These are phyloP conservation scores for Rhododendron williamsianum DNA, from an alignment of 148 eudicot species.

Conservation along the genomic window DNA sequence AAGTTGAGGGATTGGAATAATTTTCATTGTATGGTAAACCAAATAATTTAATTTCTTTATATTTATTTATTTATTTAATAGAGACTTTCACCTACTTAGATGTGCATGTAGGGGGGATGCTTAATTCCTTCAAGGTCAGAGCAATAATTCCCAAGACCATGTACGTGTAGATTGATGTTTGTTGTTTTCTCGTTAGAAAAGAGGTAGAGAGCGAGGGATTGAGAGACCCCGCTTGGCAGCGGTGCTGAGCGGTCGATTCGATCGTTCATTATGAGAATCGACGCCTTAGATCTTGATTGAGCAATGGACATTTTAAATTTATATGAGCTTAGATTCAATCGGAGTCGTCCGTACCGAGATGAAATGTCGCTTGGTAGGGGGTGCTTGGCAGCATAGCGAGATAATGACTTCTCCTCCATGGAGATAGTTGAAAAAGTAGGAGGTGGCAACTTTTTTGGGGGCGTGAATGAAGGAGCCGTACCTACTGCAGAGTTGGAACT, in stretches of 20 bases:
- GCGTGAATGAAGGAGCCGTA: background rate
- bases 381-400: no score
- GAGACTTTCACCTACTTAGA: background rate
- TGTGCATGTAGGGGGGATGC: background rate
- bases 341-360: no score
- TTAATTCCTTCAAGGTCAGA: background rate
- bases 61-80: background rate
- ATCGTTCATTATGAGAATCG: no score
- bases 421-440: background rate
- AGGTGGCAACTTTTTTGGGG: background rate
- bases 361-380: no score
- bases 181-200: no score
- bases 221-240: no score
- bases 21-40: background rate
- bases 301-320: no score
- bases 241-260: no score
- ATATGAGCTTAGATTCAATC: no score
- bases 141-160: background rate
- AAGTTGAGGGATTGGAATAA: background rate
- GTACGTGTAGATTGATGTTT: background rate
- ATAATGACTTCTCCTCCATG: no score
- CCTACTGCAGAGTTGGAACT: background rate
- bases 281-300: no score
- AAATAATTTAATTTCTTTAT: background rate
- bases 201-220: no score